A percentile compares a stretch with the other conserved stretches of the same genome.
Conservation (phyloP, 2,329 filamentous ascomycete genomes). For the Phialemoniopsis sp. region DNA sequence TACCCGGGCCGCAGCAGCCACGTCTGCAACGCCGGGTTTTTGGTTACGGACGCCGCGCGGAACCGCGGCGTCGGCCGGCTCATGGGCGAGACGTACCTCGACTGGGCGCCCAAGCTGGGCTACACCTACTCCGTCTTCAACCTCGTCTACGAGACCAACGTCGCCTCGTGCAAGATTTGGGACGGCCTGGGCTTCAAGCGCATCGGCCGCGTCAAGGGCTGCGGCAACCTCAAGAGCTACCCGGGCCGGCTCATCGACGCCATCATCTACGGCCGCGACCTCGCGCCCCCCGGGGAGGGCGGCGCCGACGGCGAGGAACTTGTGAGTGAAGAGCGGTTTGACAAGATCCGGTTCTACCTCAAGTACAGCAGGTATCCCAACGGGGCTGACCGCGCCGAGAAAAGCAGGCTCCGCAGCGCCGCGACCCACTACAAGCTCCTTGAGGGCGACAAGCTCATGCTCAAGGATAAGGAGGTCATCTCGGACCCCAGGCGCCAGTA, state of each 20-base stretch:
- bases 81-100: constrained; percentile 73
- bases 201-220: constrained; percentile 75
- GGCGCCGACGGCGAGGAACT: constrained; percentile 69
- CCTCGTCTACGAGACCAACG: constrained; percentile 89
- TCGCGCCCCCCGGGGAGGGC: constrained; percentile 34
- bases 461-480: constrained; percentile 97
- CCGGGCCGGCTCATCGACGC: constrained; percentile 68
- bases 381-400: constrained; percentile 90
- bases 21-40: constrained; percentile 80
- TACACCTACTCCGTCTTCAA: constrained; percentile 95
- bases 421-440: constrained; percentile 91
- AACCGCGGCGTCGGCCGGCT: constrained; percentile 71
- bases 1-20: constrained; percentile 89
- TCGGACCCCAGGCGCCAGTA: constrained; percentile 86
- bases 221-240: constrained; percentile 65
- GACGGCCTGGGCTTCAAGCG: constrained; percentile 89
- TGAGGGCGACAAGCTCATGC: constrained; percentile 78
- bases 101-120: constrained; percentile 75
- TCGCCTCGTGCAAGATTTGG: constrained; percentile 87
- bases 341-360: constrained; percentile 97
- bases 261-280: constrained; percentile 71
- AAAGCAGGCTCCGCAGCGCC: constrained; percentile 87
- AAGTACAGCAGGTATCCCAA: constrained; percentile 91
- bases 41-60: constrained; percentile 69
- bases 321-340: constrained; percentile 92